Percentiles rank a stretch among this genome's conserved stretches.
These are phyloP conservation scores for Nicotiana knightiana DNA, from an alignment of 257 asterid species.

Conservation along the genomic window DNA sequence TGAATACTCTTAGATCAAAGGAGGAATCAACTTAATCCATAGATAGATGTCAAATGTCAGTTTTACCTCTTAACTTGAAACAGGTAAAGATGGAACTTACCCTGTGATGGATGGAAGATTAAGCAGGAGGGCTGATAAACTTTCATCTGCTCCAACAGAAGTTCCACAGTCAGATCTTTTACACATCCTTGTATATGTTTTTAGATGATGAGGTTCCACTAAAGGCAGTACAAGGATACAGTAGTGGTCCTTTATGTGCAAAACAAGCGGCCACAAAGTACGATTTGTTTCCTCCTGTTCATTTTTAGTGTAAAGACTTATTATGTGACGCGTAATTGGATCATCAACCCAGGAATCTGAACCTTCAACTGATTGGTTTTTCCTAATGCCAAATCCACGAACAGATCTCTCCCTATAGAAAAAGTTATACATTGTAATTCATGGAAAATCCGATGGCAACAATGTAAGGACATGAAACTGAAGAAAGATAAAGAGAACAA, in stretches of 20 bases:
- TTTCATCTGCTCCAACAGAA: conserved; percentile 67
- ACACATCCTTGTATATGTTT: conserved; percentile 68
- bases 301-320: conserved; percentile 45
- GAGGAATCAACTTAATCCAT: neutral
- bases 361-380: conserved; percentile 70
- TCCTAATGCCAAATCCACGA: conserved; percentile 79
- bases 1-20: neutral
- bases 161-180: conserved; percentile 68
- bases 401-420: conserved; percentile 78
- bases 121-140: conserved; percentile 62
- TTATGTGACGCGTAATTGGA: conserved; percentile 81
- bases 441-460: neutral
- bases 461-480: neutral
- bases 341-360: conserved; percentile 98
- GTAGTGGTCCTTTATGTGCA: conserved; percentile 69
- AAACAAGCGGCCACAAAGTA: conserved; percentile 76
- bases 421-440: conserved; percentile 3
- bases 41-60: neutral
- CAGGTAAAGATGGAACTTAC: conserved; percentile 45
- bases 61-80: neutral
- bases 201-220: conserved; percentile 77
- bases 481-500: neutral
- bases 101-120: conserved; percentile 98
- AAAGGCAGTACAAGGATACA: conserved; percentile 68
- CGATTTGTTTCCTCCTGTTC: conserved; percentile 50